A percentile compares a stretch with the other conserved stretches of the same genome.
Evolutionary conservation across 768 basidiomycete genomes (phyloP).

Genomic region (Suillus alpinus): DNA sequence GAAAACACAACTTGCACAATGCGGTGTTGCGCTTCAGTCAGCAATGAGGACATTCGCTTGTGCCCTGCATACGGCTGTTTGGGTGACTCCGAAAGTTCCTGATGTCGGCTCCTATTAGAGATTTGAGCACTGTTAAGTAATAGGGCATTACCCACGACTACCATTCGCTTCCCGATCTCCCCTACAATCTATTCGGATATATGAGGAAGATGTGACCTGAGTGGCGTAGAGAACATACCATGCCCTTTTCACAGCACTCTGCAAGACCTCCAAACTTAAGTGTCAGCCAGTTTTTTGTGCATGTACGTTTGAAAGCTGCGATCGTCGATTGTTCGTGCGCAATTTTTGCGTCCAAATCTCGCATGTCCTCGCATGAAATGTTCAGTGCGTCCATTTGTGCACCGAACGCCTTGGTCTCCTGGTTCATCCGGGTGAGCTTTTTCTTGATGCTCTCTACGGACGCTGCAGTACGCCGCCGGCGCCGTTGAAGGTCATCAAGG

Average conservation of each 20-base stretch:
- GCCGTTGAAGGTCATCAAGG: conserved; percentile 71
- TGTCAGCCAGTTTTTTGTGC: conserved; percentile 67
- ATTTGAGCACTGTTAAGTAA: not conserved
- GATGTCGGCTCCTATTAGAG: not conserved
- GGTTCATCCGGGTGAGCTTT: conserved; percentile 86
- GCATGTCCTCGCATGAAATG: conserved; percentile 71
- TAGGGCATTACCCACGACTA: conserved; percentile 30
- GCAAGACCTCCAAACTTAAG: conserved; percentile 85
- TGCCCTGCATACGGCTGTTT: not conserved
- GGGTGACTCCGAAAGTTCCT: conserved; percentile 1
- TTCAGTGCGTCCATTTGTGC: conserved; percentile 72
- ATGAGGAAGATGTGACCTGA: not conserved
- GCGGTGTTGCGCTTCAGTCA: not conserved
- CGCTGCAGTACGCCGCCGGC: conserved; percentile 59
- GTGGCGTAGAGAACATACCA: conserved; percentile 30
- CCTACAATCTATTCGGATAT: conserved; percentile 39
- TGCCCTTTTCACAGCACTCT: conserved; percentile 83
- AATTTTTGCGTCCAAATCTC: conserved; percentile 76
- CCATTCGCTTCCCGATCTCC: conserved; percentile 45
- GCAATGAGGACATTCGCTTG: not conserved
- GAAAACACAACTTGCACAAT: not conserved
- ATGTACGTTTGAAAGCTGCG: conserved; percentile 79
- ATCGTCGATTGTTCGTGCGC: conserved; percentile 76
- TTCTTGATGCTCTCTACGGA: conserved; percentile 83
- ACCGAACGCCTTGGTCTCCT: conserved; percentile 80